Conservation (phyloP, 768 basidiomycete species). For the Boletus huronensis region DNA sequence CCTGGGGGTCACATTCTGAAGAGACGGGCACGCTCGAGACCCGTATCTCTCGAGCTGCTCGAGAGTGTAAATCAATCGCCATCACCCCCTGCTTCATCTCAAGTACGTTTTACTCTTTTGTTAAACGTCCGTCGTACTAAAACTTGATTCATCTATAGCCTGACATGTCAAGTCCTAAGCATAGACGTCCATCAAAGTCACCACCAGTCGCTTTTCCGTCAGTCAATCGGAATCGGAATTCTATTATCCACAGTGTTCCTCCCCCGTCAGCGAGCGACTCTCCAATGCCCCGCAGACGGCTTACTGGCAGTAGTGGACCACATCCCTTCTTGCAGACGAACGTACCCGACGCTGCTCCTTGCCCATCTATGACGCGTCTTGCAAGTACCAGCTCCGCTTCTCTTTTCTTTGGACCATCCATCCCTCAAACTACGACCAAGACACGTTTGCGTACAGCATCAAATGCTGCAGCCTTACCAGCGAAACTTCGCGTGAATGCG, state of each 20-base stretch:
- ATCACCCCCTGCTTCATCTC: slow-evolving; percentile 38
- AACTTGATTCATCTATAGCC: slow-evolving; percentile 2
- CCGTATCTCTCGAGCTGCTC: slow-evolving; percentile 63
- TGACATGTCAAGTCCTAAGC: slow-evolving; percentile 15
- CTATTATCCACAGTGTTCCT: slow-evolving; percentile 31
- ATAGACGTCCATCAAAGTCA: slow-evolving; percentile 9
- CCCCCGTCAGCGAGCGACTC: slow-evolving; percentile 52
- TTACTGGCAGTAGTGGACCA: slow-evolving; percentile 37
- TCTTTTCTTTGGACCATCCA: slow-evolving; percentile 59
- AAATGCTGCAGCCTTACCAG: slow-evolving; percentile 7
- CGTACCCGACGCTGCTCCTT: slow-evolving; percentile 23
- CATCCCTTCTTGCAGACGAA: slow-evolving; percentile 32
- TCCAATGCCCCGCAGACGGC: slow-evolving; percentile 52
- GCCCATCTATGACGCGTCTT: slow-evolving; percentile 46
- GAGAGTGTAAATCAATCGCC: slow-evolving; percentile 46
- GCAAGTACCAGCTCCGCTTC: slow-evolving; percentile 55
- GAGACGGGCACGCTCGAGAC: slow-evolving; percentile 69
- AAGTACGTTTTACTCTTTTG: slow-evolving; percentile 9
- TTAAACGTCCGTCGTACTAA: slow-evolving; percentile 1
- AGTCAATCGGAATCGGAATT: slow-evolving; percentile 37
- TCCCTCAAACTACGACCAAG: slow-evolving; percentile 27
- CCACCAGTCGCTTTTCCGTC: slow-evolving; percentile 37
- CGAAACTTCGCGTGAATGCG: slow-evolving; percentile 3
- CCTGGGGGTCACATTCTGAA: slow-evolving; percentile 76
- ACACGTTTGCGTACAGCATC: slow-evolving; percentile 25